Evolutionary conservation across 1,284 basidiomycete genomes (phyloP).

Genomic region (Xerocomus minutiporus): DNA sequence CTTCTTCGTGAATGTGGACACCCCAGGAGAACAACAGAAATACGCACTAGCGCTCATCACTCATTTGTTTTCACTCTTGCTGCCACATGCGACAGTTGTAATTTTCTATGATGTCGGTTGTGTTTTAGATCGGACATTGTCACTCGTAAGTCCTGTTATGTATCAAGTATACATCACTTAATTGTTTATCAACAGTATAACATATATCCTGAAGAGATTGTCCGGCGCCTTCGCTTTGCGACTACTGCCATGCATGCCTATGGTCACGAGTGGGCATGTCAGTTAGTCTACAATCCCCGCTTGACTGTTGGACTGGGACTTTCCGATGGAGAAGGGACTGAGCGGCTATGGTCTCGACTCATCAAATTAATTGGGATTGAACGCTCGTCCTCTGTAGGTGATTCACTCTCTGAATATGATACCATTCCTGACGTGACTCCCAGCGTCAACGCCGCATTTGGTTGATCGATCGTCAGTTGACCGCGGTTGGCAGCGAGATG

Average conservation of each 20-base stretch:
- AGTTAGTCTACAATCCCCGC: too few species aligned
- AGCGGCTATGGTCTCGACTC: neutral
- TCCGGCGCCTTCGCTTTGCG: neutral
- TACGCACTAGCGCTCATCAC: neutral
- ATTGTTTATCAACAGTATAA: neutral
- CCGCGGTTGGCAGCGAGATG: neutral
- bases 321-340: too few species aligned
- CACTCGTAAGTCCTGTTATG: neutral
- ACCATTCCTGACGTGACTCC: neutral
- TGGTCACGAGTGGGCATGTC: too few species aligned
- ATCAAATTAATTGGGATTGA: neutral
- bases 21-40: too few species aligned
- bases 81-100: neutral
- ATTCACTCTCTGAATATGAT: neutral
- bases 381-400: neutral
- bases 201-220: neutral
- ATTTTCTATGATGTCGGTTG: neutral
- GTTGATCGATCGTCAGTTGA: neutral
- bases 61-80: neutral
- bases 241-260: too few species aligned
- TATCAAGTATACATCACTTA: too few species aligned
- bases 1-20: neutral
- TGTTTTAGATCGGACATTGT: neutral
- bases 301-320: too few species aligned
- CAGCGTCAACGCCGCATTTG: neutral